phyloP scores from a whole-genome alignment of 768 basidiomycete species.

The Artomyces pyxidatus region DNA sequence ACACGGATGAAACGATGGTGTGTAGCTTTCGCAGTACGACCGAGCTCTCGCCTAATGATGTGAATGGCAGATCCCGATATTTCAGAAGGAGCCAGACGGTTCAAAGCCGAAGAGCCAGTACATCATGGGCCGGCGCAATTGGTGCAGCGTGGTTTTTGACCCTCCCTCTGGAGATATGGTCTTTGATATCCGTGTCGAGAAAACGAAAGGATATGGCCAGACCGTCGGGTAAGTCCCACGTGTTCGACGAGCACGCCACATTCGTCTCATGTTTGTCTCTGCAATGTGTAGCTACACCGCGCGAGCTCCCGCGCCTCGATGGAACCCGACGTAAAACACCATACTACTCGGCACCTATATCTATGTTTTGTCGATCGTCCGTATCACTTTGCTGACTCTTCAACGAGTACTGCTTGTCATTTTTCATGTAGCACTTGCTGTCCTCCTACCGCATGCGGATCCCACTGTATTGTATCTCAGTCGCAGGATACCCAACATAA shows the following conservation, averaged over 20 bases:
- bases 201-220: slow-evolving; percentile 69
- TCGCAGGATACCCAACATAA: neutral
- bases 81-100: slow-evolving; percentile 71
- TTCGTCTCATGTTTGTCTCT: neutral
- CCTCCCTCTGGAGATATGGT: slow-evolving; percentile 50
- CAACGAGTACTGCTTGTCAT: neutral
- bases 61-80: slow-evolving; percentile 57
- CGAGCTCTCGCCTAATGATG: neutral
- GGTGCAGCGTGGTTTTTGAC: slow-evolving; percentile 66
- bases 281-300: slow-evolving; percentile 22
- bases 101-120: slow-evolving; percentile 64
- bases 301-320: slow-evolving; percentile 23
- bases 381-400: neutral
- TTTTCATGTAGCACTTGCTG: neutral
- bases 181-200: slow-evolving; percentile 86
- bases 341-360: neutral
- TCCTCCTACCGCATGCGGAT: slow-evolving; percentile 3
- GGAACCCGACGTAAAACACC: slow-evolving; percentile 7
- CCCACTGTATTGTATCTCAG: slow-evolving; percentile 6
- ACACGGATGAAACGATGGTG: slow-evolving; percentile 89
- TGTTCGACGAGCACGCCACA: neutral
- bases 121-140: slow-evolving; percentile 87
- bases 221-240: slow-evolving; percentile 59
- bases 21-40: neutral
- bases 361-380: neutral